These are phyloP conservation scores for Rhododendron ovatum DNA, from an alignment of 148 eudicot genomes.

Conservation along the genomic window DNA sequence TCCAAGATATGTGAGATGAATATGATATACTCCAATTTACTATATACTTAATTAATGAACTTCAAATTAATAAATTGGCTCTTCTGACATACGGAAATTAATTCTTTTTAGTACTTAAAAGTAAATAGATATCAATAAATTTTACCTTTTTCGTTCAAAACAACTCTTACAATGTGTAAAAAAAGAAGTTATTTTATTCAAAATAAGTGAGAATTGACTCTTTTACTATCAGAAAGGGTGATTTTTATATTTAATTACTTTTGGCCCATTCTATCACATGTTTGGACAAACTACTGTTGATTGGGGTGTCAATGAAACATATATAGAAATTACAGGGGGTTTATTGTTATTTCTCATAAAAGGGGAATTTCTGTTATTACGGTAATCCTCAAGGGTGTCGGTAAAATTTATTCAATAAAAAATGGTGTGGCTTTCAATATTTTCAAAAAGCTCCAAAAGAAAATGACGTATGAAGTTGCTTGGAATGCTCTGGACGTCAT, in stretches of 20 bases:
- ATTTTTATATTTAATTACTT: too few relatives aligned
- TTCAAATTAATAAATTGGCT: not conserved
- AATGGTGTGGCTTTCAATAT: constrained; percentile 8
- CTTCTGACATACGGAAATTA: not conserved
- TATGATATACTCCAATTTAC: not conserved
- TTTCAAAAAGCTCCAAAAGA: constrained; percentile 17
- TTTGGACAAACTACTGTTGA: too few relatives aligned
- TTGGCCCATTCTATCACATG: not conserved
- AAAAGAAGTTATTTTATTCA: too few relatives aligned
- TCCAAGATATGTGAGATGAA: not conserved
- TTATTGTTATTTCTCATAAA: too few relatives aligned
- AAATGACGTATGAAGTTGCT: constrained; percentile 37
- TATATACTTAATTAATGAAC: not conserved
- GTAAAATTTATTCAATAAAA: not conserved
- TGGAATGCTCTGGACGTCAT: constrained; percentile 29
- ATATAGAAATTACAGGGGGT: not conserved
- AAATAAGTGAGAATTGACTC: too few relatives aligned
- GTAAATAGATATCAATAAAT: too few relatives aligned
- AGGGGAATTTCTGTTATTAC: not conserved
- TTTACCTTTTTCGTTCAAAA: not conserved
- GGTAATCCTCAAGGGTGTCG: not conserved
- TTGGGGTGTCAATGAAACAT: not conserved
- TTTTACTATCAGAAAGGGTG: not conserved
- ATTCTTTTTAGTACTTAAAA: not conserved
- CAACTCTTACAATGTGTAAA: not conserved